Evolutionary conservation across 148 eudicot species (phyloP).

Genomic region (Euryodendron excelsum): DNA sequence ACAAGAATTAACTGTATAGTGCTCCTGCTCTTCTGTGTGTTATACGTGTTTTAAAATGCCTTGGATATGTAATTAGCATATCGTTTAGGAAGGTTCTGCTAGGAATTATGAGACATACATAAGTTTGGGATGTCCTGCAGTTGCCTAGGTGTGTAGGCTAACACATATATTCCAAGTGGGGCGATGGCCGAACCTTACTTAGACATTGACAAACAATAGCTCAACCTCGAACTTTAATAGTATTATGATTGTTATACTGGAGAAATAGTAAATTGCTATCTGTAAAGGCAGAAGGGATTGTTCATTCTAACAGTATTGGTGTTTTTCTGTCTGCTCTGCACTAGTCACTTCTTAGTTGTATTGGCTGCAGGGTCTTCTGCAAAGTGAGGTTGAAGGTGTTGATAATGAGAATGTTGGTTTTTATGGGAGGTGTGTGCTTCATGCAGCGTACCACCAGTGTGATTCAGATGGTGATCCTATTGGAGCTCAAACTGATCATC

Average conservation of each 20-base stretch:
- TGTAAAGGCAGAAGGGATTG: neutral
- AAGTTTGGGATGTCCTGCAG: neutral
- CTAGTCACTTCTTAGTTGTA: slow-evolving; percentile 6
- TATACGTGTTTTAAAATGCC: neutral
- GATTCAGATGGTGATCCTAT: slow-evolving; percentile 17
- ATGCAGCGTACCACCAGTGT: slow-evolving; percentile 33
- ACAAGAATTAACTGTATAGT: neutral
- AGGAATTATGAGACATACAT: neutral
- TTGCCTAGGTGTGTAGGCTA: neutral
- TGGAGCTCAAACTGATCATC: slow-evolving; percentile 22
- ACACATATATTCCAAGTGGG: neutral
- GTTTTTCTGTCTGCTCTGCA: neutral
- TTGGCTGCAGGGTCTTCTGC: slow-evolving; percentile 49
- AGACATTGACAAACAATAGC: neutral
- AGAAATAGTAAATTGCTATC: neutral
- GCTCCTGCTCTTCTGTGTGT: neutral
- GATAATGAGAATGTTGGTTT: slow-evolving; percentile 44
- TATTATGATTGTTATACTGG: neutral
- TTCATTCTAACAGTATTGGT: neutral
- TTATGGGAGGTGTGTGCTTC: slow-evolving; percentile 50
- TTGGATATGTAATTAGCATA: neutral
- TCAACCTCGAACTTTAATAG: neutral
- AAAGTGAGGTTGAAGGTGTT: slow-evolving; percentile 56
- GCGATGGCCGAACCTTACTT: neutral
- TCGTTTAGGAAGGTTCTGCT: neutral